Conservation (phyloP, 148 eudicot genomes). For the Chenopodium berlandieri region DNA sequence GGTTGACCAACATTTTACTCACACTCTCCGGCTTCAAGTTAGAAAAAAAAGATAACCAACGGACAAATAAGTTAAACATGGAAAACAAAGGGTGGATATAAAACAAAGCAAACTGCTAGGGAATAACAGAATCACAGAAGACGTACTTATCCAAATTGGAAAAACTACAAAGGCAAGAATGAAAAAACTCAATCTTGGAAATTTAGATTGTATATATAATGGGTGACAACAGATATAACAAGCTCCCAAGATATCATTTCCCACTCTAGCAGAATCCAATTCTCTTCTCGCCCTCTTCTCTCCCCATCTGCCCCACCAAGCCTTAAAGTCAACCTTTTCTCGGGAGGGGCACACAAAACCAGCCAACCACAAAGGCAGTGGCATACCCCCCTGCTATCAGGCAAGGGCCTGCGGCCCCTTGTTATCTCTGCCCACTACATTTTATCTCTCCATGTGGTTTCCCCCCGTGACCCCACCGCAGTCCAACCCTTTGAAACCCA, state of each 20-base stretch:
- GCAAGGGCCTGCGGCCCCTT: not conserved
- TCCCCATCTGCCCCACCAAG: constrained; percentile 1
- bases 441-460: not conserved
- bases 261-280: not conserved
- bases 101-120: not conserved
- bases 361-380: not conserved
- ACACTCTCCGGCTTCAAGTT: constrained; percentile 80
- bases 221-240: not conserved
- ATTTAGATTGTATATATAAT: not conserved
- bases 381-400: not conserved
- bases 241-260: not conserved
- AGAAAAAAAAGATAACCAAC: constrained; percentile 9
- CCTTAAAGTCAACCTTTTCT: not conserved
- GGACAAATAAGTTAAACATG: not conserved
- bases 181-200: not conserved
- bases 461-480: too few relatives aligned
- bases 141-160: not conserved
- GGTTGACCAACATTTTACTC: constrained; percentile 92
- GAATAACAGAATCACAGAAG: not conserved
- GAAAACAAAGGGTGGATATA: not conserved
- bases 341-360: too few relatives aligned
- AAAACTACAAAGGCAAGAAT: not conserved
- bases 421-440: not conserved
- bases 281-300: not conserved
- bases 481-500: too few relatives aligned